Conservation (phyloP, 371 early-diverging fungal genomes). For the Rhizomucor pusillus region DNA sequence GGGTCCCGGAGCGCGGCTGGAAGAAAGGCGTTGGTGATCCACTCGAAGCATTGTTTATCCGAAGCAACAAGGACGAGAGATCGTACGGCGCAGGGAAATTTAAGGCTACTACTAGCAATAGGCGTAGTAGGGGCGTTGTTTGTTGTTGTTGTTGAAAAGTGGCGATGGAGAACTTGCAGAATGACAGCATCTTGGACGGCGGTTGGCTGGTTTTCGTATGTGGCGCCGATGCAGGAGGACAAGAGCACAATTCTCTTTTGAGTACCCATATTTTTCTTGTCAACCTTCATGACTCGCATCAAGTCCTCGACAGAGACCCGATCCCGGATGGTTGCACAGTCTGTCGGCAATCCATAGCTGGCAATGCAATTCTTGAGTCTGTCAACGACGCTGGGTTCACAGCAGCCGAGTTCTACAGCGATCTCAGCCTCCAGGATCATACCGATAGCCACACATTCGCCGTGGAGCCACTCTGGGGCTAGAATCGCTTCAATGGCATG, state of each 20-base stretch:
- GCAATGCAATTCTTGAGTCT: constrained; percentile 77
- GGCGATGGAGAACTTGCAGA: constrained; percentile 3
- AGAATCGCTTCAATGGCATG: constrained; percentile 92
- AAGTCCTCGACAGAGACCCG: constrained; percentile 59
- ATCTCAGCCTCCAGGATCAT: constrained; percentile 90
- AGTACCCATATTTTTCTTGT: constrained; percentile 89
- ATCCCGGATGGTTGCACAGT: constrained; percentile 46
- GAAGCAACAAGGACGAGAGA: not conserved
- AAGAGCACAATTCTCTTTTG: constrained; percentile 86
- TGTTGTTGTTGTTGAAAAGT: not conserved
- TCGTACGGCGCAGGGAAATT: too few species aligned
- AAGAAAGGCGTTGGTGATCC: not conserved
- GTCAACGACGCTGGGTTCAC: constrained; percentile 65
- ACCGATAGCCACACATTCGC: constrained; percentile 94
- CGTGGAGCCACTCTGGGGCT: constrained; percentile 86
- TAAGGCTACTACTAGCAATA: not conserved
- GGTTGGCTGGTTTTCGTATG: constrained; percentile 72
- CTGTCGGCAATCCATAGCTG: constrained; percentile 78
- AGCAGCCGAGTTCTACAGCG: constrained; percentile 72
- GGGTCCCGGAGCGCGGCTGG: not conserved
- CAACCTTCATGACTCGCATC: constrained; percentile 84
- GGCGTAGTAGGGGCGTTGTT: not conserved
- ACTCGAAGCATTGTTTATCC: not conserved
- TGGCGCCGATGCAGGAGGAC: constrained; percentile 69
- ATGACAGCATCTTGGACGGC: constrained; percentile 41